Evolutionary conservation across 1,139 yeast species (phyloP).

Genomic region (Casaregolazyma lundiana): DNA sequence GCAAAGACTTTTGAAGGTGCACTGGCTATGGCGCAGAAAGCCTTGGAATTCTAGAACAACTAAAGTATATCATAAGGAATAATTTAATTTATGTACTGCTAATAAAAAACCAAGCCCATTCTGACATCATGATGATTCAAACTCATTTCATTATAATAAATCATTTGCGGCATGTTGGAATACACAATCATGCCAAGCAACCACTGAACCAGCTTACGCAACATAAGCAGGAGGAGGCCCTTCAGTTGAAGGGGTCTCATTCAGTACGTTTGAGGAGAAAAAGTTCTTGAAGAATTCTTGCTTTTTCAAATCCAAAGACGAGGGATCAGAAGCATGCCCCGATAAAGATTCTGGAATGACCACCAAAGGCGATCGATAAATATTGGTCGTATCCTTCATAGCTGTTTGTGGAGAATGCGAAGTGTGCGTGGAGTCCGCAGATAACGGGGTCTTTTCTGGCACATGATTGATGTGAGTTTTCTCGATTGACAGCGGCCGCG

Average conservation of each 20-base stretch:
- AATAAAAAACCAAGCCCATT: slow-evolving; percentile 1
- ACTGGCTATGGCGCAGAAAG: slow-evolving; percentile 63
- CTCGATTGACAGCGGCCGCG: neutral
- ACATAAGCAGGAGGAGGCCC: slow-evolving; percentile 19
- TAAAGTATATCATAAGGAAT: neutral
- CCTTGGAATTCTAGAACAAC: slow-evolving; percentile 26
- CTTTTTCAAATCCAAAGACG: neutral
- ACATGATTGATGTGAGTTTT: neutral
- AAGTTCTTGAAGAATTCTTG: slow-evolving; percentile 13
- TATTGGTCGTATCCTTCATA: neutral
- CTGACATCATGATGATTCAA: neutral
- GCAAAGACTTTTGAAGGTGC: slow-evolving; percentile 78
- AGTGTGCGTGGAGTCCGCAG: neutral
- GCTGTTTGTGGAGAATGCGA: neutral
- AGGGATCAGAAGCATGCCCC: neutral
- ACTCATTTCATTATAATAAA: slow-evolving; percentile 1
- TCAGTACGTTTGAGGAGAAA: slow-evolving; percentile 11
- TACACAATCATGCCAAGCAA: neutral
- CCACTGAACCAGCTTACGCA: slow-evolving; percentile 11
- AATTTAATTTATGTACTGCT: neutral
- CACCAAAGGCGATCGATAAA: neutral
- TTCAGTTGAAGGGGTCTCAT: slow-evolving; percentile 3
- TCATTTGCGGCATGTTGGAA: neutral
- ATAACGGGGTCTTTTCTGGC: neutral
- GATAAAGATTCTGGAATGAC: neutral